Evolutionary conservation across 148 eudicot species (phyloP).

Genomic region (Chenopodium berlandieri): DNA sequence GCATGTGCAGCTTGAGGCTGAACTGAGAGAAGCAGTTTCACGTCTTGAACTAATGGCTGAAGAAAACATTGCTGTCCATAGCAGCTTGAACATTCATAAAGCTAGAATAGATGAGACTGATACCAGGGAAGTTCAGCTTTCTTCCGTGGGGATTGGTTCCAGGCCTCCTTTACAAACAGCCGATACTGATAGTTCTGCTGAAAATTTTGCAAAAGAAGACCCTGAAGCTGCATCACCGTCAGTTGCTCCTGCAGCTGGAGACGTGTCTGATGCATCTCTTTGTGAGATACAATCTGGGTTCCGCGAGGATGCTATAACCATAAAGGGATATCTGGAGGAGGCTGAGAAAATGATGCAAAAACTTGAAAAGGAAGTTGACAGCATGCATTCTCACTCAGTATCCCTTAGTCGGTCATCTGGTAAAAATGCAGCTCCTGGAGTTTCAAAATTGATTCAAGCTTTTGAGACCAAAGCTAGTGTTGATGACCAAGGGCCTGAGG

Average conservation of each 20-base stretch:
- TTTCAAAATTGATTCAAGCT: slow-evolving; percentile 81
- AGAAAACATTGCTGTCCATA: slow-evolving; percentile 49
- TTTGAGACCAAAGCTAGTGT: slow-evolving; percentile 64
- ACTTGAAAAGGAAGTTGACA: slow-evolving; percentile 62
- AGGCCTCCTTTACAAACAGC: slow-evolving; percentile 14
- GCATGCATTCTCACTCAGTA: slow-evolving; percentile 48
- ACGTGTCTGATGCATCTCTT: slow-evolving; percentile 13
- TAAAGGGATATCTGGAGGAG: slow-evolving; percentile 54
- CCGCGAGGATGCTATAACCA: slow-evolving; percentile 31
- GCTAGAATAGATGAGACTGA: slow-evolving; percentile 35
- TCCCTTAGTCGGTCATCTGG: slow-evolving; percentile 42
- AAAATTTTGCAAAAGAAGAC: slow-evolving; percentile 17
- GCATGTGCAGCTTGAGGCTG: slow-evolving; percentile 42
- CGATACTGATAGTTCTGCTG: slow-evolving; percentile 24
- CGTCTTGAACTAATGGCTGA: slow-evolving; percentile 53
- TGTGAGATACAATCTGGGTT: slow-evolving; percentile 30
- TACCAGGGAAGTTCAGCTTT: slow-evolving; percentile 21
- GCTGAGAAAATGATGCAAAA: slow-evolving; percentile 46
- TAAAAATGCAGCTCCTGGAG: slow-evolving; percentile 51
- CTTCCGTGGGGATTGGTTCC: slow-evolving; percentile 32
- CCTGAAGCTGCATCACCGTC: slow-evolving; percentile 8
- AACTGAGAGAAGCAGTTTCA: slow-evolving; percentile 49
- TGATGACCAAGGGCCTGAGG: slow-evolving; percentile 50
- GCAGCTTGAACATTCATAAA: slow-evolving; percentile 44
- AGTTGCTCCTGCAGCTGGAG: slow-evolving; percentile 18